Evolutionary conservation across 768 basidiomycete genomes (phyloP), one percentile per base, ranked within the genome.

Genomic region (Xanthoconium stramineum): DNA sequence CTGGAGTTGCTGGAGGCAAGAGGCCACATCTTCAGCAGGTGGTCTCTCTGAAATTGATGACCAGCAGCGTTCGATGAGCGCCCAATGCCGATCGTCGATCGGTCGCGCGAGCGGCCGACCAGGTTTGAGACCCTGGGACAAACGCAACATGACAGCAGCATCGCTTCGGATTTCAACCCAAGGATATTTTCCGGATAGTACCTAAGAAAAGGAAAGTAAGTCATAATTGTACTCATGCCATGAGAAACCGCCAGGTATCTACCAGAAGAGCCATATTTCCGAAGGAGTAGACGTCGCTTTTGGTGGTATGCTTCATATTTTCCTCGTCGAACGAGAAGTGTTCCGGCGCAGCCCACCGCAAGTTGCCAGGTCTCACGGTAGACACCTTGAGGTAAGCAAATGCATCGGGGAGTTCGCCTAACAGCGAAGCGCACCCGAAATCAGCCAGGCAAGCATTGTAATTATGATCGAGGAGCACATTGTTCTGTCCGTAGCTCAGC

Each of bases 341-440:
- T 47, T 57, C 46, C 0, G 47, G 56, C 12, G 56, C 56, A 30
- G 46, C 39, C 56, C 56, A 55, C 28, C 56, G 40, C 15, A 57
- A 15, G 2, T 53, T 56, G 15, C 53, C 53, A 2, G 53, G 56
- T 32, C 56, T 33, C 15, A 36, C 12, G 15, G 56, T 55, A 11
- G 53, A 33, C 53, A 24, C 29, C 11, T 48, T 20, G n/a, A 57
- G 47, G 35, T 55, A 49, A 30, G 33, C 13, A 3, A 58, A 38
- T 38, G 40, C 58, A 35, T 45, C 37, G 0, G 50, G 56, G 33
- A 40, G 37, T 35, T 59, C 47, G 9, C 58, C 56, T 30, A 59
- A 19, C 39, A 53, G 47, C 1, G 56, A 58, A 2, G 56, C 38
- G 42, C 49, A 59, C n/a, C 58, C 58, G 13, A 59, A 59, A 30